Evolutionary conservation across 2,329 filamentous ascomycete genomes (phyloP), one percentile per base, ranked within the genome.

Genomic region (Hypoxylon sp.): DNA sequence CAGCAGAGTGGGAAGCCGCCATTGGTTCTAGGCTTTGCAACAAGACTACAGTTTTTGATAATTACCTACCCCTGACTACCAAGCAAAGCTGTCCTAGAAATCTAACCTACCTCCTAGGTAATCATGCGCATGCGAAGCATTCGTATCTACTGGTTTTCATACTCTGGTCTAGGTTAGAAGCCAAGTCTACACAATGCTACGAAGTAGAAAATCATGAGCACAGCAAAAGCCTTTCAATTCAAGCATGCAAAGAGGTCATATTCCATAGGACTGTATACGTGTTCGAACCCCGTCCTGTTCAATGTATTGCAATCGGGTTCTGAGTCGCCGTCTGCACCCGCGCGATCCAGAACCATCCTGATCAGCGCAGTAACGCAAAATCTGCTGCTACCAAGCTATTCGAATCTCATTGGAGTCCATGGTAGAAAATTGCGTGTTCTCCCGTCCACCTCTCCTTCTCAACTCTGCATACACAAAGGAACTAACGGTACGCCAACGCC

Each of bases 401-500:
- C 7, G n/a, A 7, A 40, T 40, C 36, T 20, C 36, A 40, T 20
- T 40, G 36, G 36, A 8, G 4, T 2, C 16, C 36, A 8, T 18
- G 11, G 7, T 18, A 18, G 7, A 11, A 3, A 20, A 40, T 26
- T 26, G 36, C 9, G 30, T 20, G 16, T 18, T 26, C 16, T 26
- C 14, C 26, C 26, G 20, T 46, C 14, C 45, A 28, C 18, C 26
- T 4, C n/a, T 9, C 2, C 5, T 18, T 49, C 26, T 28, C n/a
- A 42, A 40, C 44, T 28, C n/a, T 44, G 38, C 36, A 11, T 20
- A 40, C 42, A 38, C 12, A 30, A 32, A 20, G 49, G 38, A 40
- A 33, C 40, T 26, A 44, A 49, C 36, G 9, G 46, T 24, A 44
- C 20, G 46, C 51, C 45, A 51, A 68, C 61, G 61, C 57, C 61